Evolutionary conservation across 1,139 yeast species (phyloP), one percentile per base, ranked within the genome.

Genomic region (Debaryomycetaceae sp.): DNA sequence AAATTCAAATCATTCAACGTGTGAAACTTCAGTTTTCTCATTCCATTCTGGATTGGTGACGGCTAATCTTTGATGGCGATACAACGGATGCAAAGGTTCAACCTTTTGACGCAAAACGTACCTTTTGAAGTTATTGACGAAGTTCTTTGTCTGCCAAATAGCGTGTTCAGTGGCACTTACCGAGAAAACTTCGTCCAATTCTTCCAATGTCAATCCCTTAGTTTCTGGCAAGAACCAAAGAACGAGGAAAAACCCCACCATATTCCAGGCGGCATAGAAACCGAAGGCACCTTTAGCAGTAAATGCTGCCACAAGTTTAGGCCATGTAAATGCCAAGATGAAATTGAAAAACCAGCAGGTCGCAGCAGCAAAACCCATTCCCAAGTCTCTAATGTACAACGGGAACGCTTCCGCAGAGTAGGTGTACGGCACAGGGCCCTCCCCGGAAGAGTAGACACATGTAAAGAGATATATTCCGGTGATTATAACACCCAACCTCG

Each of bases 361-460:
- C 24, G 91, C 87, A 29, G 93, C 85, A 17, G 95, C 96, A 54
- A 83, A 73, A 4, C 93, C 83, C 84, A 90, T 87, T 46, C 96
- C 95, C 43, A 87, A 69, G 57, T 89, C 95, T 67, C 96, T 82
- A 49, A 87, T 83, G 57, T 87, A 87, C 53, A 88, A 74, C 45
- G 95, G 91, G 74, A 87, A 88, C 50, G 87, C 87, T 64, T 88
- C 95, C 14, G 96, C 95, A 31, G 95, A 84, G 60, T 87, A 87
- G 1, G 95, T 86, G 70, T 88, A 88, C 6, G 96, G 95, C 42
- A 88, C 95, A 11, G 95, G 96, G 39, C 96, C 96, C 68, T 86
- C 89, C 49, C 95, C 93, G 3, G 87, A 83, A 0, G 95, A 86
- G 65, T 88, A 88, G 51, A 86, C 84, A 38, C 81, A 77, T 0